These are phyloP conservation scores for Aureobasidium sp. DNA, from an alignment of 2,329 filamentous ascomycete genomes.

Conservation along the genomic window DNA sequence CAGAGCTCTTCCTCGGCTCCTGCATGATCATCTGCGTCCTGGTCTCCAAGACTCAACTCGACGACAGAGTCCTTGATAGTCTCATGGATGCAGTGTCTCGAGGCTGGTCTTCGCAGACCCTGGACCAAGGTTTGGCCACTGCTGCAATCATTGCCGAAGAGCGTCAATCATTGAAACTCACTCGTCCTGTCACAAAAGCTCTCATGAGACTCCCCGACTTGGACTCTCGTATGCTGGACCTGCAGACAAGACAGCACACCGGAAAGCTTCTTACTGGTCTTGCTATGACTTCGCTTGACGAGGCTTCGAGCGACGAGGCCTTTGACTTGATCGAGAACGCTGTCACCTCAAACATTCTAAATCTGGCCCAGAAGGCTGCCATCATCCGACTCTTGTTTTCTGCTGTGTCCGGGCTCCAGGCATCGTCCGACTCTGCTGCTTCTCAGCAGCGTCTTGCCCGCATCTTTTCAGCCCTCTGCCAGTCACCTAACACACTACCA, in stretches of 20 bases:
- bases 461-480: constrained; percentile 23
- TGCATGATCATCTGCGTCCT: constrained; percentile 88
- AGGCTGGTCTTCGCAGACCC: constrained; percentile 67
- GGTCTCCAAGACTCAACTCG: constrained; percentile 70
- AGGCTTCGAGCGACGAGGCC: constrained; percentile 48
- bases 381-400: not conserved
- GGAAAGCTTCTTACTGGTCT: constrained; percentile 65
- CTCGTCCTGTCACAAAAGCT: constrained; percentile 59
- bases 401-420: not conserved
- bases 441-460: constrained; percentile 24
- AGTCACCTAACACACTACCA: constrained; percentile 32
- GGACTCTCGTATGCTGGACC: constrained; percentile 47
- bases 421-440: not conserved
- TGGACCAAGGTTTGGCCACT: constrained; percentile 66
- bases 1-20: constrained; percentile 74
- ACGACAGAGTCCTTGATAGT: constrained; percentile 68
- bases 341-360: constrained; percentile 51
- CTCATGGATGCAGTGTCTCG: constrained; percentile 82
- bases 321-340: constrained; percentile 53
- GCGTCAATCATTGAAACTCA: constrained; percentile 60
- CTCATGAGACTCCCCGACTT: constrained; percentile 57
- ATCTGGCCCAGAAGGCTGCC: constrained; percentile 44
- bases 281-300: constrained; percentile 56
- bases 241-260: constrained; percentile 57
- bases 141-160: constrained; percentile 75